Conservation (phyloP, 345 rosid genomes). For the Leavenworthia alabamica region DNA sequence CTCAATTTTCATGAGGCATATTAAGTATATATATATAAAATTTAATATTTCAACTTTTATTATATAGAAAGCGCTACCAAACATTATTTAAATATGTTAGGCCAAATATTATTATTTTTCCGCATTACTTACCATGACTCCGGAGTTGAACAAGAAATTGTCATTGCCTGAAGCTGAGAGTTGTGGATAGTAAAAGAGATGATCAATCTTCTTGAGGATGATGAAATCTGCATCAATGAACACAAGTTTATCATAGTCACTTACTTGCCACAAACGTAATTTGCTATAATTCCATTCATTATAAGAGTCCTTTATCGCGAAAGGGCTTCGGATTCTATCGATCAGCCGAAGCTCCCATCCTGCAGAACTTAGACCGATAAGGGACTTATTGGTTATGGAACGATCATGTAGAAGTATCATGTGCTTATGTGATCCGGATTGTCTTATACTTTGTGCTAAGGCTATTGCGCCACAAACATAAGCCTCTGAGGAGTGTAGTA, state of each 20-base stretch:
- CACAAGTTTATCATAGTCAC: slow-evolving; percentile 50
- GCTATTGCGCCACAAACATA: slow-evolving; percentile 93
- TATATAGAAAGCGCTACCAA: not conserved
- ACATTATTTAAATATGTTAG: not conserved
- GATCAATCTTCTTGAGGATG: slow-evolving; percentile 45
- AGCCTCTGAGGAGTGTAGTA: slow-evolving; percentile 79
- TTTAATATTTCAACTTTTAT: not conserved
- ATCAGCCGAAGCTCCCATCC: slow-evolving; percentile 59
- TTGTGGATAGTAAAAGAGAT: slow-evolving; percentile 53
- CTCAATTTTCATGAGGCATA: not conserved
- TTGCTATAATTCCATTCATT: slow-evolving; percentile 96
- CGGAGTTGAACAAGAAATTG: slow-evolving; percentile 55
- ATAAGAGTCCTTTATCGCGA: slow-evolving; percentile 44
- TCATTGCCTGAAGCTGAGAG: slow-evolving; percentile 54
- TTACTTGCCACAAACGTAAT: slow-evolving; percentile 65
- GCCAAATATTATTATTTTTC: not conserved
- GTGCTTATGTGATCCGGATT: slow-evolving; percentile 40
- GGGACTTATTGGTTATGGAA: slow-evolving; percentile 38
- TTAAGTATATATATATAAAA: not conserved
- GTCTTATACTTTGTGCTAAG: slow-evolving; percentile 68
- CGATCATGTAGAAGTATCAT: slow-evolving; percentile 68
- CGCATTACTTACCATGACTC: slow-evolving; percentile 50
- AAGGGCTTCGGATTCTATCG: slow-evolving; percentile 57
- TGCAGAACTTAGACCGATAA: slow-evolving; percentile 41
- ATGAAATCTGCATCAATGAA: slow-evolving; percentile 74